These are phyloP conservation scores for Triticum timopheevii DNA, from an alignment of 176 grass and related monocot genomes.

Conservation along the genomic window DNA sequence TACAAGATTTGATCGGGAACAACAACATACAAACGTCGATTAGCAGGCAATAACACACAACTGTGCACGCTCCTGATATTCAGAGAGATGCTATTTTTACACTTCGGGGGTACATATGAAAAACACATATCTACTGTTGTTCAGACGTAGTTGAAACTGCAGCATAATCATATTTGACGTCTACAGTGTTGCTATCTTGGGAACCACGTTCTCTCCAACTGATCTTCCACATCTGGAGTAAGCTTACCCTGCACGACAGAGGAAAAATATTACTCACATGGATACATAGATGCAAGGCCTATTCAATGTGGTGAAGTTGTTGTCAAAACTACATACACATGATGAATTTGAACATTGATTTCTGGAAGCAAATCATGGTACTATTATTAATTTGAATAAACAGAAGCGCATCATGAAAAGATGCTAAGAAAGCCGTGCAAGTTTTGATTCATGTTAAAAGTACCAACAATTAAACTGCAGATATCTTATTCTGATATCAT, in stretches of 20 bases:
- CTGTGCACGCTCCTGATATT: background rate
- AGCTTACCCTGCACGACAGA: conserved; percentile 48
- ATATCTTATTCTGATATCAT: no score
- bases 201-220: conserved; percentile 40
- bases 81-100: background rate
- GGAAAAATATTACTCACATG: background rate
- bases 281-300: background rate
- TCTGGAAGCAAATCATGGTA: no score
- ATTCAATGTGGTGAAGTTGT: background rate
- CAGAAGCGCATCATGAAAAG: no score
- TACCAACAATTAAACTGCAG: no score
- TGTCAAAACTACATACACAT: background rate
- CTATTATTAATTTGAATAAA: no score
- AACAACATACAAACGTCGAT: background rate
- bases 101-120: background rate
- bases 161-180: conserved; percentile 39
- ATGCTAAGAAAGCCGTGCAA: no score
- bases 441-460: no score
- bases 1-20: background rate
- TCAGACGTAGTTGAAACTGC: conserved; percentile 48
- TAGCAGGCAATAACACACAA: background rate
- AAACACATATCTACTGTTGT: conserved; percentile 7
- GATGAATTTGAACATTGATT: background rate
- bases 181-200: conserved; percentile 24
- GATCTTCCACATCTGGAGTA: conserved; percentile 64